phyloP scores from a whole-genome alignment of 140 eudicot species.

The Erigeron philadelphicus region DNA sequence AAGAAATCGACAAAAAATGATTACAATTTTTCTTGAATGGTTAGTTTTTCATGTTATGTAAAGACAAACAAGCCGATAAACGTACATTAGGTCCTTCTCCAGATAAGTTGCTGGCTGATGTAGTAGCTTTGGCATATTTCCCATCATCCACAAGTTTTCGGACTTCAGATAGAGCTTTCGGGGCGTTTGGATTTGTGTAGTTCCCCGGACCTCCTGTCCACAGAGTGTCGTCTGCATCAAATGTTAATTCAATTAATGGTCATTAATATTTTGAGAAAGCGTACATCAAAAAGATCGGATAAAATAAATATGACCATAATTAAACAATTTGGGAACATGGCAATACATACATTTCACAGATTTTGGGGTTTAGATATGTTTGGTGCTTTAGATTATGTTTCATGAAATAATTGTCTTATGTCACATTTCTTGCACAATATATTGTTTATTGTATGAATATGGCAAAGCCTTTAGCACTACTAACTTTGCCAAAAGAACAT shows the following conservation, averaged over 20 bases:
- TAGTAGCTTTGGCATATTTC: slow-evolving; percentile 56
- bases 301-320: too few species aligned
- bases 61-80: not conserved
- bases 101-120: slow-evolving; percentile 43
- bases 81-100: slow-evolving; percentile 48
- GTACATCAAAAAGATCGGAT: not conserved
- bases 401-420: too few species aligned
- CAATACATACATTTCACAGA: too few species aligned
- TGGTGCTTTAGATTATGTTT: too few species aligned
- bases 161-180: slow-evolving; percentile 42
- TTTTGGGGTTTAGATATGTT: too few species aligned
- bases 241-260: not conserved
- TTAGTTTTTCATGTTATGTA: not conserved
- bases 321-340: too few species aligned
- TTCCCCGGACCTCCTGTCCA: slow-evolving; percentile 65
- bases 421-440: too few species aligned
- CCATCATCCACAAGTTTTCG: slow-evolving; percentile 57
- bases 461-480: too few species aligned
- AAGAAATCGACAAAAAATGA: slow-evolving; percentile 1
- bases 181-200: slow-evolving; percentile 54
- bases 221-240: slow-evolving; percentile 59
- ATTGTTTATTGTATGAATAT: too few species aligned
- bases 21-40: not conserved
- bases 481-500: too few species aligned
- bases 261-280: not conserved